phyloP scores from a whole-genome alignment of 1,284 basidiomycete genomes.

The Trichosporon sp. region DNA sequence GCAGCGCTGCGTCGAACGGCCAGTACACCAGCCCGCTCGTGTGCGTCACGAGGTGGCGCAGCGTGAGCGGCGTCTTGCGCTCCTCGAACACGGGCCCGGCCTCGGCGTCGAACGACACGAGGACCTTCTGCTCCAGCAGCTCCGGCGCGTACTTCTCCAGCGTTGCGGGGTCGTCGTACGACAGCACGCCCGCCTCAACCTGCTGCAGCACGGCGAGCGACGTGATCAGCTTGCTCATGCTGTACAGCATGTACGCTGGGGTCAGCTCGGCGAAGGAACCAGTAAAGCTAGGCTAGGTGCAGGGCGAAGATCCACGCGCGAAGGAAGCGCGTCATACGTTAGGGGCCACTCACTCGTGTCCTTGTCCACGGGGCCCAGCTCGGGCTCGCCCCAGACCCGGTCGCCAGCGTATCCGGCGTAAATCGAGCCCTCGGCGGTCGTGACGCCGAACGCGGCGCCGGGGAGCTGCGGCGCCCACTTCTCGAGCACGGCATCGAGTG shows the following conservation, averaged over 20 bases:
- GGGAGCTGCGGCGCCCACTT: constrained; percentile 28
- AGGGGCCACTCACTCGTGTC: constrained; percentile 29
- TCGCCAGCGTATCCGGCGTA: constrained; percentile 32
- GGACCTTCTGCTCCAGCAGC: constrained; percentile 26
- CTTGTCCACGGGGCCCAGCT: constrained; percentile 24
- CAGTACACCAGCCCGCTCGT: constrained; percentile 18
- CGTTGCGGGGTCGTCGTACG: constrained; percentile 26
- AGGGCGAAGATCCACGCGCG: too few species aligned
- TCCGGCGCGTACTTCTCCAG: constrained; percentile 35
- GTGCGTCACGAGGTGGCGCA: constrained; percentile 38
- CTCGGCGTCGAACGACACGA: constrained; percentile 22
- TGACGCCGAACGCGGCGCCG: constrained; percentile 28
- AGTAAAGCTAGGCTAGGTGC: too few species aligned
- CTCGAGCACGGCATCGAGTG: constrained; percentile 25
- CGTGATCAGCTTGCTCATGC: constrained; percentile 34
- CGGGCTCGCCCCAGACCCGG: constrained; percentile 25
- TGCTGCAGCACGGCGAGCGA: not conserved
- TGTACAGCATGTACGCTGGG: constrained; percentile 33
- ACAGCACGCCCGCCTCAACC: constrained; percentile 35
- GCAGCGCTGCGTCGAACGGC: not conserved
- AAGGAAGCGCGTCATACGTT: too few species aligned
- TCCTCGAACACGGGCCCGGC: constrained; percentile 11
- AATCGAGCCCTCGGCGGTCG: constrained; percentile 29
- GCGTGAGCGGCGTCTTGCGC: constrained; percentile 30
- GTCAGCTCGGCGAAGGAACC: not conserved